Percentiles rank a stretch among this genome's conserved stretches.
Conservation (phyloP, 352 stramenopile genomes). For the Pelagophyceae sp. region DNA sequence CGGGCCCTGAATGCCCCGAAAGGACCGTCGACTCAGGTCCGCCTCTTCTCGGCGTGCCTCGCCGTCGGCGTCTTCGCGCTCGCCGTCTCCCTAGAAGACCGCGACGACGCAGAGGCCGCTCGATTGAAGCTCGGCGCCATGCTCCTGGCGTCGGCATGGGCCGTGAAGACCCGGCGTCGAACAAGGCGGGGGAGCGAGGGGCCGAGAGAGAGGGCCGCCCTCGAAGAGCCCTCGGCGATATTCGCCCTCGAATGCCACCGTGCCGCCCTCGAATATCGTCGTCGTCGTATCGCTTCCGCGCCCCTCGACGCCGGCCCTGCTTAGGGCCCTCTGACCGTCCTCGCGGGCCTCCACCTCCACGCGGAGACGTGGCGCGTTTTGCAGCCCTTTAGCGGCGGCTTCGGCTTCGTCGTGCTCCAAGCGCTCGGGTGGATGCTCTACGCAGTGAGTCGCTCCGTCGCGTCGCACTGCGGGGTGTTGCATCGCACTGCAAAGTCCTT, state of each 20-base stretch:
- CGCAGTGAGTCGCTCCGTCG: neutral
- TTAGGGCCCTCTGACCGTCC: neutral
- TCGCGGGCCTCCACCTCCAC: neutral
- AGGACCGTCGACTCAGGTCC: too few relatives aligned
- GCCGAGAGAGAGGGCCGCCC: too few relatives aligned
- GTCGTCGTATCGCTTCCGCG: too few relatives aligned
- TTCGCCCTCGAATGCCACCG: too few relatives aligned
- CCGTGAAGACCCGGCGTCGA: neutral
- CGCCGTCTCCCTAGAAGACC: neutral
- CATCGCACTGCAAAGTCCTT: neutral
- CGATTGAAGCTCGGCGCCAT: neutral
- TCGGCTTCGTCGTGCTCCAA: constrained; percentile 9
- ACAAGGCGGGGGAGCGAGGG: too few relatives aligned
- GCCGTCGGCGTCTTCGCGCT: neutral
- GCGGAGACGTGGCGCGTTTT: neutral
- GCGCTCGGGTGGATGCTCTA: constrained; percentile 10
- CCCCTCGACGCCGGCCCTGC: too few relatives aligned
- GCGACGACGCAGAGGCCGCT: neutral
- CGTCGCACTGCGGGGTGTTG: neutral
- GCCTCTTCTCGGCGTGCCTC: neutral
- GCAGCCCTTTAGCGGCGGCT: constrained; percentile 9
- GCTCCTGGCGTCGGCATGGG: neutral
- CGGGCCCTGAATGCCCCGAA: too few relatives aligned
- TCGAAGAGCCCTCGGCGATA: too few relatives aligned
- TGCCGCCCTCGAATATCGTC: too few relatives aligned